Evolutionary conservation across 192 early-diverging fungal species (phyloP).

Genomic region (Powellomyces hirtus): DNA sequence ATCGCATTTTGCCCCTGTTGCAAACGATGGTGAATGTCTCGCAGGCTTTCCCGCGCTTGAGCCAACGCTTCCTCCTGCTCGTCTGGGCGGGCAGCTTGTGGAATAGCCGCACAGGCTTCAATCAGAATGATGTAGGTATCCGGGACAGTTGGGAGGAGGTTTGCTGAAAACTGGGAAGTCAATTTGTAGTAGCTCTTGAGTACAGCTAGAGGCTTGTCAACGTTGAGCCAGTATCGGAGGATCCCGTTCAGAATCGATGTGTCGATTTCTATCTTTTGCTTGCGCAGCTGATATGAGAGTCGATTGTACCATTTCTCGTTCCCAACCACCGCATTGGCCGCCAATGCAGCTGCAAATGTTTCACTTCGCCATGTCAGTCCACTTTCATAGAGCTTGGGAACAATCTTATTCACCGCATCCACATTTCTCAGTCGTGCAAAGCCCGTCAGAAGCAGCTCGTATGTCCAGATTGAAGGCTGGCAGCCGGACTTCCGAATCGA

Average conservation of each 20-base stretch:
- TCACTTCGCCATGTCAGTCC: conserved; percentile 4
- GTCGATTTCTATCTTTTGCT: background rate
- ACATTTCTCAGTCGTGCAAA: background rate
- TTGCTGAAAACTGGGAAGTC: background rate
- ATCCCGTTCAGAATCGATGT: conserved; percentile 3
- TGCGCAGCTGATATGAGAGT: background rate
- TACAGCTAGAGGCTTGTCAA: background rate
- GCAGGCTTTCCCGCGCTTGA: background rate
- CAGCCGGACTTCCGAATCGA: background rate
- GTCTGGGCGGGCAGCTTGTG: background rate
- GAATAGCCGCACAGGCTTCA: conserved; percentile 14
- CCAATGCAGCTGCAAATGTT: conserved; percentile 10
- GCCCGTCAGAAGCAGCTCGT: conserved; percentile 7
- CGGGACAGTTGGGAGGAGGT: background rate
- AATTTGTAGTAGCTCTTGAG: background rate
- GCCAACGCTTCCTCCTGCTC: background rate
- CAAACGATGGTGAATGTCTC: background rate
- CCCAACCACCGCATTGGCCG: conserved; percentile 3
- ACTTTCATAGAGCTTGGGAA: background rate
- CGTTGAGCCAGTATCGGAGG: conserved; percentile 1
- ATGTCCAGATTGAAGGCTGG: conserved; percentile 1
- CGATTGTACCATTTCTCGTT: conserved; percentile 13
- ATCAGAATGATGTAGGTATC: background rate
- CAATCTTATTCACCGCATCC: conserved; percentile 2
- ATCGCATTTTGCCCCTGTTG: background rate